A percentile compares a stretch with the other conserved stretches of the same genome.
These are phyloP conservation scores for Aspergillus jensenii DNA, from an alignment of 2,329 filamentous ascomycete species.

Conservation along the genomic window DNA sequence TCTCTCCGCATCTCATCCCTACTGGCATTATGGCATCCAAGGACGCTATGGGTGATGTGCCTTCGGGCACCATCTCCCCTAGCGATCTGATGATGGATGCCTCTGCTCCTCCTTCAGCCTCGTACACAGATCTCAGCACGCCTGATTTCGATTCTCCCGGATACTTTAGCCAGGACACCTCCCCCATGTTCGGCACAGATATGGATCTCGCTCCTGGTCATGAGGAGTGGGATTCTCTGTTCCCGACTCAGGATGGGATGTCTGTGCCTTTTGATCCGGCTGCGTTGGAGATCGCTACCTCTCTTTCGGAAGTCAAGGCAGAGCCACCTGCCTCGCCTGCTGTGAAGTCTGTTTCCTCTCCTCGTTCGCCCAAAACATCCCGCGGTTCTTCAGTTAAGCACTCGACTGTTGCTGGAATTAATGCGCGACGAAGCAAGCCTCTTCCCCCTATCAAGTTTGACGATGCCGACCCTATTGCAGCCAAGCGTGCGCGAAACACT, in stretches of 20 bases:
- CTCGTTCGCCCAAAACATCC: slow-evolving; percentile 37
- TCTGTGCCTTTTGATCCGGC: slow-evolving; percentile 29
- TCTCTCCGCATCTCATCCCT: slow-evolving; percentile 25
- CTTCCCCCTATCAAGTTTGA: slow-evolving; percentile 78
- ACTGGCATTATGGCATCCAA: slow-evolving; percentile 47
- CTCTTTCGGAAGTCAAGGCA: slow-evolving; percentile 21
- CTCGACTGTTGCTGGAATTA: slow-evolving; percentile 69
- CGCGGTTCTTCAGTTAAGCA: slow-evolving; percentile 58
- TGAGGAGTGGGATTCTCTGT: slow-evolving; percentile 69
- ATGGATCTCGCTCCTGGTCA: slow-evolving; percentile 54
- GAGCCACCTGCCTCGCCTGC: slow-evolving; percentile 22
- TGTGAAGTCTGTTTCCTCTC: slow-evolving; percentile 40
- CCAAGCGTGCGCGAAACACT: slow-evolving; percentile 93
- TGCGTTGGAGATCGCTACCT: slow-evolving; percentile 33
- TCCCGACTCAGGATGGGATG: slow-evolving; percentile 31
- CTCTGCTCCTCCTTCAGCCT: slow-evolving; percentile 78
- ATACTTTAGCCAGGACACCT: slow-evolving; percentile 70
- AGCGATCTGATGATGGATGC: slow-evolving; percentile 74
- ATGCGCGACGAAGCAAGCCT: slow-evolving; percentile 74
- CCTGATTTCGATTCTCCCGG: slow-evolving; percentile 76
- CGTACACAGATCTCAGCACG: slow-evolving; percentile 81
- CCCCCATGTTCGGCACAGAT: slow-evolving; percentile 68
- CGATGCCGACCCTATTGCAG: slow-evolving; percentile 69
- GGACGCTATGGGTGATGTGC: slow-evolving; percentile 36
- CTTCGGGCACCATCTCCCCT: slow-evolving; percentile 71